These are phyloP conservation scores for Geotrichum citri-aurantii DNA, from an alignment of 1,139 yeast genomes.

Conservation along the genomic window DNA sequence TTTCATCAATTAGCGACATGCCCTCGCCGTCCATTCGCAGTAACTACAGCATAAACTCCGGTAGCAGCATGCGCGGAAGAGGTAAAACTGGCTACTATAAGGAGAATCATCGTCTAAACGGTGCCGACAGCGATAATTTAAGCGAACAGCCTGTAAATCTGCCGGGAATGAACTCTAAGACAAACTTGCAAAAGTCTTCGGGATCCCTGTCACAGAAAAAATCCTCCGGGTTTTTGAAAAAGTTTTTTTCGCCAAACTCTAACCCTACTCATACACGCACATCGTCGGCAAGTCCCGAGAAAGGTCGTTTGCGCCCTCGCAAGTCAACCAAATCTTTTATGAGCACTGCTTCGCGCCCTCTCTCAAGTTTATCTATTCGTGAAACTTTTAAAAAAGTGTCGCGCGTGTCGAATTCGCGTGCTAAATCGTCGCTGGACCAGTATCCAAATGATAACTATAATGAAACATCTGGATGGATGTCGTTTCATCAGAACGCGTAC, in stretches of 20 bases:
- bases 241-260: slow-evolving; percentile 36
- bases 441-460: slow-evolving; percentile 26
- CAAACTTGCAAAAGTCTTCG: slow-evolving; percentile 5
- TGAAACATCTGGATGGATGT: slow-evolving; percentile 40
- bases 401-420: slow-evolving; percentile 2
- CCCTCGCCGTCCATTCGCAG: slow-evolving; percentile 39
- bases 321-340: slow-evolving; percentile 59
- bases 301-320: slow-evolving; percentile 2
- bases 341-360: slow-evolving; percentile 62
- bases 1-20: slow-evolving; percentile 25
- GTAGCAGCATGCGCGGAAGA: slow-evolving; percentile 54
- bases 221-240: slow-evolving; percentile 50
- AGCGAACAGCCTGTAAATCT: slow-evolving; percentile 26
- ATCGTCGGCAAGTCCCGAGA: slow-evolving; percentile 7
- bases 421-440: slow-evolving; percentile 52
- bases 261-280: slow-evolving; percentile 1
- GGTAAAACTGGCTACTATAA: slow-evolving; percentile 11
- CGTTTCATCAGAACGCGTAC: slow-evolving; percentile 55
- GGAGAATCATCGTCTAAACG: slow-evolving; percentile 7
- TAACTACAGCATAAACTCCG: slow-evolving; percentile 83
- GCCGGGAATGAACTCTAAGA: slow-evolving; percentile 27
- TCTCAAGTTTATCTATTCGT: slow-evolving; percentile 13
- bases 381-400: slow-evolving; percentile 14
- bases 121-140: slow-evolving; percentile 22
- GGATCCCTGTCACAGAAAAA: slow-evolving; percentile 28